phyloP scores from a whole-genome alignment of 2,329 filamentous ascomycete genomes.

The Fusarium staphyleae region DNA sequence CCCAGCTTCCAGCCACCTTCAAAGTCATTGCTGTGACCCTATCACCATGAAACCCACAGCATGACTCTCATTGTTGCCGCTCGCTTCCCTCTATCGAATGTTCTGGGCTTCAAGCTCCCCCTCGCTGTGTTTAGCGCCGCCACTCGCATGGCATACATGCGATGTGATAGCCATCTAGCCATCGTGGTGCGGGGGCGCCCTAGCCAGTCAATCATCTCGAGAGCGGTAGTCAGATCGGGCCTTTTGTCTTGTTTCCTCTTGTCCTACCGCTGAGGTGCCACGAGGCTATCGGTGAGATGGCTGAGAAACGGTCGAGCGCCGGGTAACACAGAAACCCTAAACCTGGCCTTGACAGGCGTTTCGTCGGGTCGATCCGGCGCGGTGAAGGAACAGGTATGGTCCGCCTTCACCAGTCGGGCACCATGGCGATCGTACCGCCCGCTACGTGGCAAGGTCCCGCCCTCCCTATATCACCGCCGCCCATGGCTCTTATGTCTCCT shows the following conservation, averaged over 20 bases:
- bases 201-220: constrained; percentile 4
- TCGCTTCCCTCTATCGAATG: constrained; percentile 1
- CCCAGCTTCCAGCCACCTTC: constrained; percentile 4
- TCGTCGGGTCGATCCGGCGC: constrained; percentile 31
- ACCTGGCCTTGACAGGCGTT: constrained; percentile 13
- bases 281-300: constrained; percentile 12
- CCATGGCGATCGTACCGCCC: constrained; percentile 23
- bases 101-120: constrained; percentile 7
- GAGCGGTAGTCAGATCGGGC: constrained; percentile 13
- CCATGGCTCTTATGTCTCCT: constrained; percentile 22
- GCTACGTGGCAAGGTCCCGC: constrained; percentile 35
- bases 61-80: constrained; percentile 18
- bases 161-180: constrained; percentile 4
- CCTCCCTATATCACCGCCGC: constrained; percentile 30
- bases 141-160: constrained; percentile 32
- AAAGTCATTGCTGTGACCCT: constrained; percentile 26
- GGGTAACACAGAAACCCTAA: constrained; percentile 11
- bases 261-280: constrained; percentile 22
- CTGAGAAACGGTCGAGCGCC: constrained; percentile 20
- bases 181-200: constrained; percentile 14
- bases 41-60: constrained; percentile 37
- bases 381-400: constrained; percentile 1
- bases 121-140: constrained; percentile 22
- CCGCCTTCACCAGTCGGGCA: constrained; percentile 30
- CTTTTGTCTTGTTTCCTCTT: constrained; percentile 16